Evolutionary conservation across 352 stramenopile genomes (phyloP), one percentile per base, ranked within the genome.

Genomic region (Pythium angustatum): DNA sequence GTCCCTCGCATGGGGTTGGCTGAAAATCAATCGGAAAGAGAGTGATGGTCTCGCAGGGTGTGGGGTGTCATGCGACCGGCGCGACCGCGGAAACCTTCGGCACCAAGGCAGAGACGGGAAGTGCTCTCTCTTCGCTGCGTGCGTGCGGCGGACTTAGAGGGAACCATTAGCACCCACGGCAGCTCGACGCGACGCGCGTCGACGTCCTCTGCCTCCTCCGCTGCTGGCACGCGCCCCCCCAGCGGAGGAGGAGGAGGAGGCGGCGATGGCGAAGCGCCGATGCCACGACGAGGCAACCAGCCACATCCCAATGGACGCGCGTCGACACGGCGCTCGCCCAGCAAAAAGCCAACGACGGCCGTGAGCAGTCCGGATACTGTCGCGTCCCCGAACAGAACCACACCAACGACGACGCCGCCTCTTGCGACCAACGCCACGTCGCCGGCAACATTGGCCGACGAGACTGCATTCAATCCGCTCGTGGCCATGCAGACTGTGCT

Each of bases 401-500:
- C 30, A n/a, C 14, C 58, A n/a, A 6, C 48, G 7, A 17, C 31
- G 21, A 3, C 34, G 14, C 2, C 40, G 36, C 30, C 43, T 21
- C 27, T 27, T 5, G 8, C 54, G 5, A 12, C 54, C 5, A 30
- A 24, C 11, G 1, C 52, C 27, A 10, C 34, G 19, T 34, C 44
- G 17, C 27, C 49, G 38, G 14, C 49, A 27, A 8, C 27, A 9
- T 22, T 47, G 11, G 24, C 43, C n/a, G 58, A 45, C 26, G 64
- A 55, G 17, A 41, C 38, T 2, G 17, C 38, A 0, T 74, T 69
- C 62, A 74, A 74, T 45, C 67, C 67, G 22, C 22, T 74, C 3
- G 49, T 66, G 22, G 60, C 67, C 9, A 43, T 74, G 43, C 67
- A 74, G 57, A 67, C 15, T 19, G 57, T 74, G 15, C 7, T 64